Base-by-base conservation (phyloP, 345 rosid genomes). In the Murraya paniculata region DNA sequence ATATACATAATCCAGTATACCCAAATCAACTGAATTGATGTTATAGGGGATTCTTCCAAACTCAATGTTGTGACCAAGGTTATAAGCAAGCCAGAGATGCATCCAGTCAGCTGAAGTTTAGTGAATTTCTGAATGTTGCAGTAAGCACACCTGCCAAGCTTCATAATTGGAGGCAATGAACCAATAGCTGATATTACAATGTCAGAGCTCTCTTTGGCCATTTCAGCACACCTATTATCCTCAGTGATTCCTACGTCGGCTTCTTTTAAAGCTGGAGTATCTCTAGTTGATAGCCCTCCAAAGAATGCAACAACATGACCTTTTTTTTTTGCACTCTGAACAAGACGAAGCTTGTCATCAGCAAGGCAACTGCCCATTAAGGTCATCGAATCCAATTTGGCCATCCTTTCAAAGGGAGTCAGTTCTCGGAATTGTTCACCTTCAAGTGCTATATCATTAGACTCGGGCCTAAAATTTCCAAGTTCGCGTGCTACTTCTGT, bases 1-100 rank as follows among this genome's bases (percentile, higher is more conserved):
- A 81, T 14, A 8, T 79, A 73, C 22, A 39, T 56, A 27, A 68
- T 10, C 30, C 39, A 41, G 21, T 68, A 60, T 22, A 72, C 59
- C 82, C 82, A 81, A 24, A 81, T 25, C 27, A 84, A 21, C 18
- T 84, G 83, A 56, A 84, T 16, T 68, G 81, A 11, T 61, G 79
- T 76, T 35, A 73, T 9, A 7, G 82, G 85, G 27, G 81, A 68
- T 3, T 76, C 81, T 59, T 72, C 55, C 13, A 24, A 57, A 41
- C 7, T 13, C 56, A 79, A 38, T 61, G 85, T 67, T 8, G 76
- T 68, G n/a, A 76, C 39, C 28, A 77, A 50, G 64, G 73, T 72
- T 78, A 76, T 81, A 65, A 76, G 73, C 31, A 72, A 38, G 27
- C 82, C 80, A 24, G 87, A 78, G 68, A 79, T 13, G 59, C 76